Conservation (phyloP, 345 rosid genomes). For the Euphorbia lathyris region DNA sequence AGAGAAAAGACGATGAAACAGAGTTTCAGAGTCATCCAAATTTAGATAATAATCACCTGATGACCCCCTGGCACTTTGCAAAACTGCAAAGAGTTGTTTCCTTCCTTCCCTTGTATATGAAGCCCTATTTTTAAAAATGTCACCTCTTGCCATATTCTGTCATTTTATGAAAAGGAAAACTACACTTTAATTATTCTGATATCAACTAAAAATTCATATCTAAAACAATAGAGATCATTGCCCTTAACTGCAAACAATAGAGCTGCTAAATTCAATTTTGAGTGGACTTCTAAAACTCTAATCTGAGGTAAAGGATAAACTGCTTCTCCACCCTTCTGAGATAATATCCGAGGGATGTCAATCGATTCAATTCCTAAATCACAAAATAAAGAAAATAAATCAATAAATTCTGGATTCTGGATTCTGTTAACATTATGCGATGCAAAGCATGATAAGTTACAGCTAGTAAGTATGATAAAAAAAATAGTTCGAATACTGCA, state of each 20-base stretch:
- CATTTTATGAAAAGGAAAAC: conserved; percentile 20
- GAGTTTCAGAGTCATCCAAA: conserved; percentile 12
- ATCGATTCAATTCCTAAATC: conserved; percentile 80
- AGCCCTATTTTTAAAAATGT: conserved; percentile 68
- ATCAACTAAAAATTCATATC: conserved; percentile 15
- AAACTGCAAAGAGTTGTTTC: conserved; percentile 93
- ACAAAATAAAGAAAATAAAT: conserved; percentile 13
- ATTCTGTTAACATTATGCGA: background rate
- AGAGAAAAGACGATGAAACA: background rate
- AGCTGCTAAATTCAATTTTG: conserved; percentile 85
- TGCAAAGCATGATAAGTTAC: conserved; percentile 1
- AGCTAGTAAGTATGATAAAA: background rate
- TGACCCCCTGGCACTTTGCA: conserved; percentile 98
- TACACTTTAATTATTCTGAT: conserved; percentile 14
- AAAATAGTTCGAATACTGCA: background rate
- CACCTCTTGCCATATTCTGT: conserved; percentile 63
- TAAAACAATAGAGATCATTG: conserved; percentile 15
- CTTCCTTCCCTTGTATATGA: conserved; percentile 92
- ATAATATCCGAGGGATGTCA: conserved; percentile 82
- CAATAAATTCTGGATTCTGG: conserved; percentile 11
- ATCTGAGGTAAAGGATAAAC: conserved; percentile 91
- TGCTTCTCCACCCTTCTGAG: conserved; percentile 96
- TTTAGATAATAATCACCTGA: conserved; percentile 57
- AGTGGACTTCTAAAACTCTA: conserved; percentile 80
- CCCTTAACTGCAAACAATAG: conserved; percentile 83